Percentiles rank a stretch among this genome's conserved stretches.
Conservation (phyloP, 2,329 filamentous ascomycete genomes). For the Ceratocystis destructans region DNA sequence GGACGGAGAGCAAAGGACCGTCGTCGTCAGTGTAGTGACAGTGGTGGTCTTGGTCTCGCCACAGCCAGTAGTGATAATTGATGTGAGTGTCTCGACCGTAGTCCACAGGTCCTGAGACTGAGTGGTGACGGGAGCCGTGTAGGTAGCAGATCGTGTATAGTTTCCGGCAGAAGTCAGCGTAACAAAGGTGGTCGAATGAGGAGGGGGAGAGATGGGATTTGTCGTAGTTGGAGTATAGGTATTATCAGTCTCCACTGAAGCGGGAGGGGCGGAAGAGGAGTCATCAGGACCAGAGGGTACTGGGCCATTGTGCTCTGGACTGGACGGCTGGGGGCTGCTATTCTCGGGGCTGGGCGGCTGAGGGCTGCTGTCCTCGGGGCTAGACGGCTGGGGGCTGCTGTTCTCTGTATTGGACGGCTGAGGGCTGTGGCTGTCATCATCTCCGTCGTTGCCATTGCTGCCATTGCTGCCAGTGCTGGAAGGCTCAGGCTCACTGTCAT, state of each 20-base stretch:
- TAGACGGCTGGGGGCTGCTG: background rate
- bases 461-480: background rate
- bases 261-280: background rate
- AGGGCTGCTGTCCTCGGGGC: background rate
- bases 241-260: background rate
- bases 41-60: background rate
- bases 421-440: background rate
- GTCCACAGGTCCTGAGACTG: background rate
- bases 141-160: background rate
- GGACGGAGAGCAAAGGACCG: background rate
- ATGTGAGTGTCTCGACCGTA: background rate
- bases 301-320: background rate
- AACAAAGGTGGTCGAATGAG: background rate
- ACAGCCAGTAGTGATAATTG: background rate
- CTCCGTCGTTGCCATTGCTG: background rate
- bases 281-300: background rate
- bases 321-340: background rate
- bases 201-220: background rate
- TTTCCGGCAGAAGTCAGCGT: constrained; percentile 1
- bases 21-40: background rate
- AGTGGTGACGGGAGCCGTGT: background rate
- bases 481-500: background rate
- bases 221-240: background rate
- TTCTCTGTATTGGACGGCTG: background rate
- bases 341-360: background rate